Evolutionary conservation across 805 yeast species (phyloP).

Genomic region (Teunomyces panamensis): DNA sequence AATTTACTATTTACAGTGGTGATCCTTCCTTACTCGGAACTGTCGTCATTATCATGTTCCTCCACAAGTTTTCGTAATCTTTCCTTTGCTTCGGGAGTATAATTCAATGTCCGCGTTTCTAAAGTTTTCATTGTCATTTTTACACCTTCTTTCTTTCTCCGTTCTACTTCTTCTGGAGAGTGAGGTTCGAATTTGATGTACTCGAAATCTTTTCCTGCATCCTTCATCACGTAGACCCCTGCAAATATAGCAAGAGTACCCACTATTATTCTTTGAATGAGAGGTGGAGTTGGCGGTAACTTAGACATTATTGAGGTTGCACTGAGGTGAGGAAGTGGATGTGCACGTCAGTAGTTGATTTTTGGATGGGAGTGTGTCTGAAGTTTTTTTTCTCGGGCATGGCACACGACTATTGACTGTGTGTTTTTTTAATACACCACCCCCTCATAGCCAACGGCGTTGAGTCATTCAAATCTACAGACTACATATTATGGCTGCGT

Average conservation of each 20-base stretch:
- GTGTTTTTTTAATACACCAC: neutral
- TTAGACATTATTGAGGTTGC: conserved; percentile 11
- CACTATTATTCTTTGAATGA: conserved; percentile 31
- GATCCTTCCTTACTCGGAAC: neutral
- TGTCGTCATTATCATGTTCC: conserved; percentile 11
- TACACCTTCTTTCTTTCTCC: conserved; percentile 29
- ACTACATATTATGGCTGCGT: conserved; percentile 43
- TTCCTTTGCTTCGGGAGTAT: conserved; percentile 43
- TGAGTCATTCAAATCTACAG: neutral
- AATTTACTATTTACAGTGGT: neutral
- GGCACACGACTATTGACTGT: neutral
- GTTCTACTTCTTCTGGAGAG: conserved; percentile 36
- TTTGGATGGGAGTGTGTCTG: too few species aligned
- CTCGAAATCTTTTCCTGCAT: conserved; percentile 38
- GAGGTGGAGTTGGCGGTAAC: conserved; percentile 32
- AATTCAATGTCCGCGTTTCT: conserved; percentile 38
- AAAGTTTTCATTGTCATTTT: conserved; percentile 27
- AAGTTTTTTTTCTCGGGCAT: neutral
- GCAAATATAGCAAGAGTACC: conserved; percentile 33
- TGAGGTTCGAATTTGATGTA: conserved; percentile 38
- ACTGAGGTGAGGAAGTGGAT: too few species aligned
- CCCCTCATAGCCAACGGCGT: neutral
- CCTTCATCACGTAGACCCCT: conserved; percentile 33
- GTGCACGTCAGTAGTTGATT: too few species aligned
- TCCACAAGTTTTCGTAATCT: conserved; percentile 23